These are phyloP conservation scores for Geotrichum cucujoidarum DNA, from an alignment of 1,139 yeast genomes.

Conservation along the genomic window DNA sequence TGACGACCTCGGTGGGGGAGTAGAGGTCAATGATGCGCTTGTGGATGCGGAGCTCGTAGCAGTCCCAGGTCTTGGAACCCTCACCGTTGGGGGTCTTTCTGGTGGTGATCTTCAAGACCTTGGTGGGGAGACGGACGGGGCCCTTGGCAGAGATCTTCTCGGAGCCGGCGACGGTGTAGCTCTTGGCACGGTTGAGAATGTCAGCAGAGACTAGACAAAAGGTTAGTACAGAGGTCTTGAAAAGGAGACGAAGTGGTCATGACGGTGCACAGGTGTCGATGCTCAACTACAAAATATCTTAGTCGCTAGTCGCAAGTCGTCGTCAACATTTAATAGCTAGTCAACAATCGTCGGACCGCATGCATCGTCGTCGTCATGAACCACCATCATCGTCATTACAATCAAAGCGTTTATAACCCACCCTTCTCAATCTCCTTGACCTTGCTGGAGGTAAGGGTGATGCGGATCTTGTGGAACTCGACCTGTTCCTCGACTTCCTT, in stretches of 20 bases:
- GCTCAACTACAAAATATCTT: too few species aligned
- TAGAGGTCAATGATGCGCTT: constrained; percentile 98
- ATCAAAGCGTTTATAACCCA: constrained; percentile 31
- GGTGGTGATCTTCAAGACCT: constrained; percentile 97
- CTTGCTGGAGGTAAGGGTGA: constrained; percentile 98
- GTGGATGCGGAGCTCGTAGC: constrained; percentile 99
- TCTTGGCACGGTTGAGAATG: constrained; percentile 85
- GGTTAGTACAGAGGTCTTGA: constrained; percentile 5
- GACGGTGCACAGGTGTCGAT: neutral
- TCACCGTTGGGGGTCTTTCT: constrained; percentile 99
- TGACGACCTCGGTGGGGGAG: constrained; percentile 92
- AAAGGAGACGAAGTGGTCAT: neutral
- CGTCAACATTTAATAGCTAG: too few species aligned
- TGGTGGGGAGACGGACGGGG: constrained; percentile 99
- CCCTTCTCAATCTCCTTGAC: constrained; percentile 94
- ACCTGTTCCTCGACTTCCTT: constrained; percentile 81
- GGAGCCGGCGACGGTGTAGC: constrained; percentile 49
- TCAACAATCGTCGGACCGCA: neutral
- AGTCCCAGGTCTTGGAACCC: constrained; percentile 99
- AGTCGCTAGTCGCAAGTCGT: too few species aligned
- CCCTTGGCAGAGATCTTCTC: constrained; percentile 51
- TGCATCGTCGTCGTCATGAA: neutral
- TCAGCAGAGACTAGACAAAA: constrained; percentile 57
- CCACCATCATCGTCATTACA: neutral
- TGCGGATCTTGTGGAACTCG: constrained; percentile 95